Evolutionary conservation across 1,284 basidiomycete species (phyloP), one percentile per base, ranked within the genome.

Genomic region (Tilletiaria anomala): DNA sequence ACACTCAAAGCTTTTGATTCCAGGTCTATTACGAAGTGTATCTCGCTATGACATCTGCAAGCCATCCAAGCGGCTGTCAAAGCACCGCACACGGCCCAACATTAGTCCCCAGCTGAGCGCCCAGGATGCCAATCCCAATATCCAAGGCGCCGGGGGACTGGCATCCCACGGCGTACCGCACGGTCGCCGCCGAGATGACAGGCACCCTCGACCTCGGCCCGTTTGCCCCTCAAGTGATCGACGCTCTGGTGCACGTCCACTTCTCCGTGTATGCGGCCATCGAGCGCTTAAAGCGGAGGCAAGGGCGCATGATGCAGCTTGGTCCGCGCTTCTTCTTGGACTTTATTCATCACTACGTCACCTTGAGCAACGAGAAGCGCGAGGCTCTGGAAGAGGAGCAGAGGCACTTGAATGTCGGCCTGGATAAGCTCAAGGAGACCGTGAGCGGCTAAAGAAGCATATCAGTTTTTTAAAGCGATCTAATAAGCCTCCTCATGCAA

Each of bases 381-480:
- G 89, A 94, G 54, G 87, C 93, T 62, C 75, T 97, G 19, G 93
- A 97, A 68, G 93, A 99, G 65, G 89, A 99, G 68, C 94, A 97
- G 63, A 82, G 93, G 24, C 94, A 99, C 71, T 75, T 97, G 45
- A 91, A 99, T 61, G 87, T 97, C 48, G 93, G 93, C 54, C 78
- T 99, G 36, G 91, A 97, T 70, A 97, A 97, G 43, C 78, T 99
- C 17, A 81, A 79, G 31, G 86, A 89, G 46, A 99, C 93, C 0
- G 89, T 48, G n/a, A 29, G 43, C 35, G 1, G 10, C 3, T 14
- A 16, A 8, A 8, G 18, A 32, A 14, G 6, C 29, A 2, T 26
- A 17, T 20, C 17, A 18, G 35, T 14, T 26, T 26, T 11, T 11
- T 40, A 16, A n/a, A 2, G 8, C 16, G 15, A 6, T n/a, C 26